Evolutionary conservation across 129 eudicot genomes (phyloP), one percentile per base, ranked within the genome.

Genomic region (Escallonia rubra): DNA sequence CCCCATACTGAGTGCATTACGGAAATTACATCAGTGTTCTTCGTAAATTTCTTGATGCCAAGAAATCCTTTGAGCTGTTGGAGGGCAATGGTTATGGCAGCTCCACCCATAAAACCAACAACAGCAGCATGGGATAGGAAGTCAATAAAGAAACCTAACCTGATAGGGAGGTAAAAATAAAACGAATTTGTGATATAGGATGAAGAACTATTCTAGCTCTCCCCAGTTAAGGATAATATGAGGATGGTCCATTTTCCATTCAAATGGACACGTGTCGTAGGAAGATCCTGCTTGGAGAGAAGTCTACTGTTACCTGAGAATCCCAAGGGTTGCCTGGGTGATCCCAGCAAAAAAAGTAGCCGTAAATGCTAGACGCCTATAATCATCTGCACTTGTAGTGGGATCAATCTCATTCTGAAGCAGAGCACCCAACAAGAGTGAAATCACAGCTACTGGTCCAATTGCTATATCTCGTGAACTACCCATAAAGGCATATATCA

Each of bases 31-130:
- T 90, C 94, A 15, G 94, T 79, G 56, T 90, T 78, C 74, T 84
- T 90, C 13, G 96, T 86, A 74, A 90, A 86, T 0, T 71, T 50
- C 58, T 81, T 83, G 47, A 90, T 83, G 64, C 96, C 96, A 15
- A 90, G 71, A 71, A 90, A 59, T 11, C 94, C 94, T 77, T 90
- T 86, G 15, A 90, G 94, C 58, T 90, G 96, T 74, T 86, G 94
- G 71, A 90, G 96, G 0, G 77, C 74, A 6, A 90, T 86, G 12
- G 94, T 90, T 46, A 90, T 78, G 45, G 96, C 94, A 51, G 94
- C 96, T 46, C 96, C 96, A 2, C 75, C 94, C 96, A 90, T 90
- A 73, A 90, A 90, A 66, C 96, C 96, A 16, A 89, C 86, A 61
- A 86, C 76, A 11, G 96, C 96, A 58, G 96, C 96, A 74, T 89